These are phyloP conservation scores for Polychaeton citri DNA, from an alignment of 2,329 filamentous ascomycete species.

Conservation along the genomic window DNA sequence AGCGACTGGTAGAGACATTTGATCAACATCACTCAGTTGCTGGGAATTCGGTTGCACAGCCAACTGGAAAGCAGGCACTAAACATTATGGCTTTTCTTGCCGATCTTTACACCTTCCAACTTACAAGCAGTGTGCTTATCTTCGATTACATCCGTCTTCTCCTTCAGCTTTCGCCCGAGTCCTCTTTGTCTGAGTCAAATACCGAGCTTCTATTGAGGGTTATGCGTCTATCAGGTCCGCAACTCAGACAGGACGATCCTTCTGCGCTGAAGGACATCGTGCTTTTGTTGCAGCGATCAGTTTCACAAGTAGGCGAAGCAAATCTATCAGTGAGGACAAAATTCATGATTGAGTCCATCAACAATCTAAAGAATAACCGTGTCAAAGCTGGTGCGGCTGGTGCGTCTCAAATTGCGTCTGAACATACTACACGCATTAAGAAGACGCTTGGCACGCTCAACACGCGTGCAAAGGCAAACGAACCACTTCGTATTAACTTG, in stretches of 20 bases:
- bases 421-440: conserved; percentile 79
- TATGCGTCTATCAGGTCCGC: conserved; percentile 65
- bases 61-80: conserved; percentile 45
- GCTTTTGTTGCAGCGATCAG: conserved; percentile 58
- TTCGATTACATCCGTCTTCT: conserved; percentile 84
- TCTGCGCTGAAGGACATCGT: conserved; percentile 82
- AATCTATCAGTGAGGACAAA: conserved; percentile 77
- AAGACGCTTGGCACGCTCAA: conserved; percentile 75
- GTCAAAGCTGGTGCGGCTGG: conserved; percentile 59
- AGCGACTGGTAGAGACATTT: conserved; percentile 64
- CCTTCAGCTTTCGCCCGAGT: conserved; percentile 35
- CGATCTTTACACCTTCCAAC: conserved; percentile 83
- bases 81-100: conserved; percentile 76
- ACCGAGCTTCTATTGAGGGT: conserved; percentile 79
- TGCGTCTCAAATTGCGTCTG: conserved; percentile 59
- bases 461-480: conserved; percentile 53
- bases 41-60: conserved; percentile 20
- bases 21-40: conserved; percentile 45
- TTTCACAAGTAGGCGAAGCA: conserved; percentile 52
- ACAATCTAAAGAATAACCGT: conserved; percentile 86
- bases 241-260: conserved; percentile 79
- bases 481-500: conserved; percentile 70
- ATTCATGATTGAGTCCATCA: conserved; percentile 96
- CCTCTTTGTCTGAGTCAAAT: conserved; percentile 60
- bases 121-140: conserved; percentile 67